These are phyloP conservation scores for Panaeolus cyanescens DNA, from an alignment of 768 basidiomycete species.

Conservation along the genomic window DNA sequence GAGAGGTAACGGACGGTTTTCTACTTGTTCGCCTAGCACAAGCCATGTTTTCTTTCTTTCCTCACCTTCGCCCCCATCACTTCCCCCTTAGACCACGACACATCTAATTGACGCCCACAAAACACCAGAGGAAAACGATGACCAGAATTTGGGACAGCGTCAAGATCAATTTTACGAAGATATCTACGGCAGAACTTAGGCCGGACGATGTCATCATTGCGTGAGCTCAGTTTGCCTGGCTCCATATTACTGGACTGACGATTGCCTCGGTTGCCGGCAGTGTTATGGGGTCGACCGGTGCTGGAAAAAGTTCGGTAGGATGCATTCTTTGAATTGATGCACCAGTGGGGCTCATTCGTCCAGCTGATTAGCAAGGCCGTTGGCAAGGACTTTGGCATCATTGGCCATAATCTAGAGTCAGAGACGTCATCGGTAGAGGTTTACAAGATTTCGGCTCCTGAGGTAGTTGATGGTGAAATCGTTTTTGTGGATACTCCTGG, in stretches of 20 bases:
- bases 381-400: background rate
- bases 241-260: no score
- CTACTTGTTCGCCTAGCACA: no score
- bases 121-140: background rate
- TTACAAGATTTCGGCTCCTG: conserved; percentile 16
- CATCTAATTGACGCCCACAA: no score
- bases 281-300: background rate
- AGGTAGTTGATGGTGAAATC: conserved; percentile 6
- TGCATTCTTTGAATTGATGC: background rate
- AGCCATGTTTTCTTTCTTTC: no score
- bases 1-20: no score
- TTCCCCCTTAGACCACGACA: no score
- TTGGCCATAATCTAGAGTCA: conserved; percentile 1
- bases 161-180: background rate
- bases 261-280: no score
- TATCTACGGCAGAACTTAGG: background rate
- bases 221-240: background rate
- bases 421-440: background rate
- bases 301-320: background rate
- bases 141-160: background rate
- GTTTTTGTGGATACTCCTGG: conserved; percentile 25
- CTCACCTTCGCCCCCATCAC: no score
- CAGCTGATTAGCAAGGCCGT: background rate
- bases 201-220: background rate
- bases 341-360: background rate